Conservation (phyloP, 1,284 basidiomycete genomes). For the Melampsora larici-populina region DNA sequence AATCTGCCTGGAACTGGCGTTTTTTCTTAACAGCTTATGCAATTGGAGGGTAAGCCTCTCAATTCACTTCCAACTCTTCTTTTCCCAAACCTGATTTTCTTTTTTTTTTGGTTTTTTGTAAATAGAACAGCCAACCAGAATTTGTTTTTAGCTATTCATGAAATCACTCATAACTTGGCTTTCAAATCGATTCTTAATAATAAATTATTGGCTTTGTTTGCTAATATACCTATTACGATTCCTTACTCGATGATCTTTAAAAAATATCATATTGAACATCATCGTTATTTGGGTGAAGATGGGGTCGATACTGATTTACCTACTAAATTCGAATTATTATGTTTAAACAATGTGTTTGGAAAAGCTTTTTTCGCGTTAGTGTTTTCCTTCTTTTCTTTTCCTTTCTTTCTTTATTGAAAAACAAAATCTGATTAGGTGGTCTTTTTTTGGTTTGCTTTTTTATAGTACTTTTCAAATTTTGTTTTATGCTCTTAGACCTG, state of each 20-base stretch:
- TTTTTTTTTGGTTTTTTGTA: neutral
- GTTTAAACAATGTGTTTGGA: conserved; percentile 89
- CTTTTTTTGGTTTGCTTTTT: neutral
- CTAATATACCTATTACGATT: conserved; percentile 87
- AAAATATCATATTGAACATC: conserved; percentile 86
- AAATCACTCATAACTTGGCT: conserved; percentile 96
- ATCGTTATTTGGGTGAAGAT: conserved; percentile 92
- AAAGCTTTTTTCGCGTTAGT: conserved; percentile 84
- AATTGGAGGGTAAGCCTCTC: conserved; percentile 60
- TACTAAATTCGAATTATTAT: conserved; percentile 74
- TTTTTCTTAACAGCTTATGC: conserved; percentile 78
- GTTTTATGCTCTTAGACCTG: conserved; percentile 94
- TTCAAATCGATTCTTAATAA: conserved; percentile 80
- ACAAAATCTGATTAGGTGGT: no score
- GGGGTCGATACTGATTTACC: conserved; percentile 94
- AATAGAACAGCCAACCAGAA: conserved; percentile 91
- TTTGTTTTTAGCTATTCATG: conserved; percentile 93
- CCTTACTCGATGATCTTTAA: conserved; percentile 97
- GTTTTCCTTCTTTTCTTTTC: neutral
- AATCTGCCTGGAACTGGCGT: conserved; percentile 60
- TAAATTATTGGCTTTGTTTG: conserved; percentile 80
- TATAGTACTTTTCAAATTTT: conserved; percentile 85
- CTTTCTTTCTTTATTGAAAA: neutral
- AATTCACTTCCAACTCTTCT: neutral
- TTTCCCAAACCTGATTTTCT: neutral